Percentiles rank a stretch among this genome's conserved stretches.
Conservation (phyloP, 1,284 basidiomycete genomes). For the Filobasidium uniguttulatum region DNA sequence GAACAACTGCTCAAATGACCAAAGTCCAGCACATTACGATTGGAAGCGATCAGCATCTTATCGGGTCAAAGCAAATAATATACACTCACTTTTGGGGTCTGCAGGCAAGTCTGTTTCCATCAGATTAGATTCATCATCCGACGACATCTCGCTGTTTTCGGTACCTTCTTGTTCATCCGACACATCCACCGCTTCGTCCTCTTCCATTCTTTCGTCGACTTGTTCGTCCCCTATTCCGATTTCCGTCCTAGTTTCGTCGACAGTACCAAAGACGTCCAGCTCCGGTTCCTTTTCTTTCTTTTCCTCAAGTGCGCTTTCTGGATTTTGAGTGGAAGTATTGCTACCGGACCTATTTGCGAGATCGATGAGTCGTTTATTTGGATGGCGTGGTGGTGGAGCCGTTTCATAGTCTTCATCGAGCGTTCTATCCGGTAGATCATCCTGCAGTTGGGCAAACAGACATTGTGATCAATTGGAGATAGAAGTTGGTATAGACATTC, state of each 20-base stretch:
- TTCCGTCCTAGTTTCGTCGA: not conserved
- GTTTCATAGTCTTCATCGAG: not conserved
- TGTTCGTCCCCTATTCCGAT: not conserved
- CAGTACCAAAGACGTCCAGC: not conserved
- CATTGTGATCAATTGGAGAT: not conserved
- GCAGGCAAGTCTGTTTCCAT: slow-evolving; percentile 38
- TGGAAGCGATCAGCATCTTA: not conserved
- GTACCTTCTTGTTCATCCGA: slow-evolving; percentile 23
- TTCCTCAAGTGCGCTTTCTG: no score
- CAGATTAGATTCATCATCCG: slow-evolving; percentile 39
- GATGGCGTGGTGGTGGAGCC: slow-evolving; percentile 6
- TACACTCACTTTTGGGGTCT: slow-evolving; percentile 9
- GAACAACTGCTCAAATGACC: slow-evolving; percentile 3
- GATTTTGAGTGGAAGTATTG: no score
- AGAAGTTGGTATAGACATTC: not conserved
- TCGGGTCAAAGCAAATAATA: slow-evolving; percentile 24
- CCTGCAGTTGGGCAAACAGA: not conserved
- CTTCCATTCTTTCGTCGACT: slow-evolving; percentile 9
- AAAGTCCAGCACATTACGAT: not conserved
- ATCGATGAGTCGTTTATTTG: slow-evolving; percentile 7
- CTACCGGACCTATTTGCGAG: no score
- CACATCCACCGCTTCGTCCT: slow-evolving; percentile 13
- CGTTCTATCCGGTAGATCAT: not conserved
- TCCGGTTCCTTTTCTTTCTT: no score
- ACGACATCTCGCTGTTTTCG: slow-evolving; percentile 26